Percentiles rank a stretch among this genome's conserved stretches.
Evolutionary conservation across 805 yeast species (phyloP).

Genomic region (Kluyveromyces starmeri): DNA sequence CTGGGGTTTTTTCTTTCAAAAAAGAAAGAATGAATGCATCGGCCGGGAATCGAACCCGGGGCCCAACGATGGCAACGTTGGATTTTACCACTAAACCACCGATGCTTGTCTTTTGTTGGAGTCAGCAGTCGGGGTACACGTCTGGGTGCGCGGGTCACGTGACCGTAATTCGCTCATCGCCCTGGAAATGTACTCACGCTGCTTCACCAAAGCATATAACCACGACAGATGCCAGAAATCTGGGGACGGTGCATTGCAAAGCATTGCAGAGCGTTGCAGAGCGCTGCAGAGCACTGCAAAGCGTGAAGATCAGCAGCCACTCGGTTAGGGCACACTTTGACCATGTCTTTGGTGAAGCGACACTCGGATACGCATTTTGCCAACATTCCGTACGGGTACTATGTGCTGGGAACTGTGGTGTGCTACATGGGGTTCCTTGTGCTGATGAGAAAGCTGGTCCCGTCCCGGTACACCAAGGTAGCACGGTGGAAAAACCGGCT

Average conservation of each 20-base stretch:
- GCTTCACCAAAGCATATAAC: too few relatives aligned
- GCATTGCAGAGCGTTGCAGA: too few relatives aligned
- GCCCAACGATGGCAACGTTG: constrained; percentile 32
- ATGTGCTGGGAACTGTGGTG: constrained; percentile 36
- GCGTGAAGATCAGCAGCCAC: too few relatives aligned
- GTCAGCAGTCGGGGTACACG: too few relatives aligned
- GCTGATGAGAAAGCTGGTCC: constrained; percentile 28
- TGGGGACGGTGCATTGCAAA: too few relatives aligned
- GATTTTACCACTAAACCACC: constrained; percentile 31
- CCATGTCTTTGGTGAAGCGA: constrained; percentile 29
- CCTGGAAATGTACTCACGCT: too few relatives aligned
- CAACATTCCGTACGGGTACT: constrained; percentile 54
- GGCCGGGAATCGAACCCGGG: constrained; percentile 32
- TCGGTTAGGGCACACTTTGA: too few relatives aligned
- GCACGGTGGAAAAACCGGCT: constrained; percentile 30
- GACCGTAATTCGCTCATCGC: too few relatives aligned
- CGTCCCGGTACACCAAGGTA: constrained; percentile 33
- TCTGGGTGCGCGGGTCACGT: not conserved
- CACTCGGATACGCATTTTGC: constrained; percentile 48
- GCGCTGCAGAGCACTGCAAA: too few relatives aligned
- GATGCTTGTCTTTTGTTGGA: constrained; percentile 15
- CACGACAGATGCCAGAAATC: too few relatives aligned
- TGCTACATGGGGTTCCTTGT: constrained; percentile 32
- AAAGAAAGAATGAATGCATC: constrained; percentile 18
- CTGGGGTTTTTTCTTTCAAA: too few relatives aligned